Evolutionary conservation across 2,329 filamentous ascomycete species (phyloP).

Genomic region (Arthrobotrys musiformis): DNA sequence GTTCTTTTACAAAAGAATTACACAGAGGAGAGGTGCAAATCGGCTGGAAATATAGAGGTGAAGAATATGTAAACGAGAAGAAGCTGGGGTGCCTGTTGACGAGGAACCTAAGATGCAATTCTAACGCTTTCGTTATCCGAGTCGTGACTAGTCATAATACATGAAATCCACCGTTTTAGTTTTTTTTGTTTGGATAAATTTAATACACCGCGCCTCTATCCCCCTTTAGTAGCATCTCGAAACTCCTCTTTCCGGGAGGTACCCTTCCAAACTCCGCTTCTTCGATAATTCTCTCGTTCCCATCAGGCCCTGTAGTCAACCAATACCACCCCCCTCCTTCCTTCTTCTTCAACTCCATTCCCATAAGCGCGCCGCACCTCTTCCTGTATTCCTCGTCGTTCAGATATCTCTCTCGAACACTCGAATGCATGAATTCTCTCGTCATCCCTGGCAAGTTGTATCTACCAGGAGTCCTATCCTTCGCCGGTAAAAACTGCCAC

Average conservation of each 20-base stretch:
- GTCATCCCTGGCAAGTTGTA: constrained; percentile 58
- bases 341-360: constrained; percentile 45
- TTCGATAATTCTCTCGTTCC: constrained; percentile 21
- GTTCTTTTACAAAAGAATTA: neutral
- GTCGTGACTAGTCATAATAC: constrained; percentile 12
- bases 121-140: neutral
- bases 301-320: constrained; percentile 9
- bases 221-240: constrained; percentile 42
- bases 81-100: neutral
- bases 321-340: constrained; percentile 47
- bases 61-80: neutral
- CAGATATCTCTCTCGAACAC: constrained; percentile 56
- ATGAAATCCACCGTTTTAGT: neutral
- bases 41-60: neutral
- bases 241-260: constrained; percentile 39
- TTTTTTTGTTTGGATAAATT: neutral
- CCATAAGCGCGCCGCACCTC: constrained; percentile 37
- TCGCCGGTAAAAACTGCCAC: constrained; percentile 56
- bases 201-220: constrained; percentile 34
- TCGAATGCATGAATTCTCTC: constrained; percentile 56
- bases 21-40: neutral
- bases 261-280: constrained; percentile 32
- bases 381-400: constrained; percentile 49
- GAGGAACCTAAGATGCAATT: neutral
- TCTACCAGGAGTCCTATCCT: constrained; percentile 58